Conservation (phyloP, 208 protist genomes). For the Trypanosoma congolense region DNA sequence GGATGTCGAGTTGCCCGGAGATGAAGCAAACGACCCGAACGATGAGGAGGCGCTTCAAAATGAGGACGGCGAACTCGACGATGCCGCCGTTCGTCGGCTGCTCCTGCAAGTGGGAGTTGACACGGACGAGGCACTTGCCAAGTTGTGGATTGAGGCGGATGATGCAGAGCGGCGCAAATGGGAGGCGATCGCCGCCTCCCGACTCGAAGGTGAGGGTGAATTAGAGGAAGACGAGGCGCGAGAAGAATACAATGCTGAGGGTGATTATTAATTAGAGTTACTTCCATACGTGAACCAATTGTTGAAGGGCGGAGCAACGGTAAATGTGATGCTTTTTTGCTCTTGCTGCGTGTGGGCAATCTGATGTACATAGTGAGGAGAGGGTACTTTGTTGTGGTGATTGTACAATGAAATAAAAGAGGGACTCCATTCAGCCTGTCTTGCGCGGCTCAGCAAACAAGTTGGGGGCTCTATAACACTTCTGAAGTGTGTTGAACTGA, state of each 20-base stretch:
- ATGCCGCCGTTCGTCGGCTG: constrained; percentile 38
- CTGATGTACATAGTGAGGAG: too few species aligned
- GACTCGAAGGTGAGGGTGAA: constrained; percentile 31
- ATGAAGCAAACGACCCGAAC: constrained; percentile 57
- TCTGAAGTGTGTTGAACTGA: too few species aligned
- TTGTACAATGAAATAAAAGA: too few species aligned
- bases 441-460: too few species aligned
- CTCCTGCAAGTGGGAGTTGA: constrained; percentile 59
- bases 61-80: constrained; percentile 59
- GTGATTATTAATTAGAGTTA: constrained; percentile 5
- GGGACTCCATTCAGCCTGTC: too few species aligned
- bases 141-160: constrained; percentile 67
- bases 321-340: too few species aligned
- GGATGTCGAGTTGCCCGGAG: constrained; percentile 55
- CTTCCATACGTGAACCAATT: background rate
- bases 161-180: constrained; percentile 37
- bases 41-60: constrained; percentile 74
- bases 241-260: constrained; percentile 27
- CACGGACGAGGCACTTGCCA: constrained; percentile 60
- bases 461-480: too few species aligned
- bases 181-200: constrained; percentile 35
- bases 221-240: constrained; percentile 54
- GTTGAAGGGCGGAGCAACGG: background rate
- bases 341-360: too few species aligned
- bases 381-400: too few species aligned